Percentiles rank a stretch among this genome's conserved stretches.
These are phyloP conservation scores for Chlorokybus atmophyticus DNA, from an alignment of 139 green algal species.

Conservation along the genomic window DNA sequence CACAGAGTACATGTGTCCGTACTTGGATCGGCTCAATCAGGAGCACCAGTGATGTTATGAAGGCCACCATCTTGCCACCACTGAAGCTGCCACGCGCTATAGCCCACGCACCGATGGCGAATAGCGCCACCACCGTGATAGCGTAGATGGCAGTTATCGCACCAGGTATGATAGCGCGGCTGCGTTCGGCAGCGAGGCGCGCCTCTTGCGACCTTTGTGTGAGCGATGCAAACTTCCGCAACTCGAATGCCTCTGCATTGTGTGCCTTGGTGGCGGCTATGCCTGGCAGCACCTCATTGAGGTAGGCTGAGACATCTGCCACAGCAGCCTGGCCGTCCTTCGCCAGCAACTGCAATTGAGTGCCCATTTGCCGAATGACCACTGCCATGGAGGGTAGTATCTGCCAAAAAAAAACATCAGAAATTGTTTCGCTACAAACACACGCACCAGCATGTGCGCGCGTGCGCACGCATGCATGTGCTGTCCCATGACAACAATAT, in stretches of 20 bases:
- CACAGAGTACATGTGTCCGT: too few relatives aligned
- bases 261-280: slow-evolving; percentile 32
- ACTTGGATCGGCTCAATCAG: slow-evolving; percentile 34
- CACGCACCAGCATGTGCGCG: too few relatives aligned
- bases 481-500: too few relatives aligned
- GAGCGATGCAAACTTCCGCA: slow-evolving; percentile 13
- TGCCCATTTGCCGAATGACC: slow-evolving; percentile 13
- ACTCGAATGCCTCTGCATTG: slow-evolving; percentile 22
- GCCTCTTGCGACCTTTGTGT: slow-evolving; percentile 1
- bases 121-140: slow-evolving; percentile 18
- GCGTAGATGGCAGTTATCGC: slow-evolving; percentile 30
- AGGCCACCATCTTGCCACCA: slow-evolving; percentile 24
- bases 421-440: too few relatives aligned
- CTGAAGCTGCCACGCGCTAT: slow-evolving; percentile 13
- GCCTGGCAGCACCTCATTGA: slow-evolving; percentile 28
- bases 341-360: slow-evolving; percentile 12
- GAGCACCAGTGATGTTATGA: slow-evolving; percentile 26
- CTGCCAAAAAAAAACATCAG: too few relatives aligned
- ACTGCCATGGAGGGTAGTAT: slow-evolving; percentile 16
- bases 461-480: too few relatives aligned
- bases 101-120: slow-evolving; percentile 23
- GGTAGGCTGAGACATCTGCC: slow-evolving; percentile 22
- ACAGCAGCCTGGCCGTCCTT: slow-evolving; percentile 9
- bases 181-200: slow-evolving; percentile 11
- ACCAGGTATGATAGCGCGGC: slow-evolving; percentile 20